Conservation (phyloP, 2,329 filamentous ascomycete species). For the Endocalyx cinctus region DNA sequence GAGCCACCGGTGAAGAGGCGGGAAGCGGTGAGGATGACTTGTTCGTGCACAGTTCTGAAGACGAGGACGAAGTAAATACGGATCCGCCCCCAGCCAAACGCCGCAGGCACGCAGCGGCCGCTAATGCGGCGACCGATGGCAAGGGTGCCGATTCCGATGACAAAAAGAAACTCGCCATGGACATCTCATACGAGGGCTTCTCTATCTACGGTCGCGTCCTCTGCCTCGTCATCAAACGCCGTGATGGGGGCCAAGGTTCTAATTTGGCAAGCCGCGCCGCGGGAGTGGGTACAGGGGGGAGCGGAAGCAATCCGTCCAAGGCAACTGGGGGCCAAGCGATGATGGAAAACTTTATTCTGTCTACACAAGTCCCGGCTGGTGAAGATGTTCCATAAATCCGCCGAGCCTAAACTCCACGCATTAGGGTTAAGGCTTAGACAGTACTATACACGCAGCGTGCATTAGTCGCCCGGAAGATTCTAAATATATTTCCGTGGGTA, state of each 20-base stretch:
- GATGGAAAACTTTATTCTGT: constrained; percentile 83
- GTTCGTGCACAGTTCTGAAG: constrained; percentile 25
- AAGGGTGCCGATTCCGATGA: constrained; percentile 80
- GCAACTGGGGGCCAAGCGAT: constrained; percentile 53
- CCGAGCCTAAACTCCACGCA: too few relatives aligned
- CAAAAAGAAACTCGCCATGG: constrained; percentile 86
- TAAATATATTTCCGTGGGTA: too few relatives aligned
- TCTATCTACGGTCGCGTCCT: constrained; percentile 91
- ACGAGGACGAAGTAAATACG: constrained; percentile 36
- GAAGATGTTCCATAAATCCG: constrained; percentile 27
- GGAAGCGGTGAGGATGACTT: constrained; percentile 28
- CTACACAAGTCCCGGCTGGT: constrained; percentile 61
- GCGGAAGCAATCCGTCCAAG: constrained; percentile 23
- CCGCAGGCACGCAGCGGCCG: constrained; percentile 31
- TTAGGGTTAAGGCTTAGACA: too few relatives aligned
- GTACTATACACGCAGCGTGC: too few relatives aligned
- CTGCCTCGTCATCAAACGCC: constrained; percentile 81
- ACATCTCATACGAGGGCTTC: constrained; percentile 90
- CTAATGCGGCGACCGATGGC: constrained; percentile 49
- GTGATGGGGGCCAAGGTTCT: constrained; percentile 51
- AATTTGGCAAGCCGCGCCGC: constrained; percentile 26
- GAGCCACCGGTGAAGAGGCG: constrained; percentile 22
- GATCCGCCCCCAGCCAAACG: constrained; percentile 43
- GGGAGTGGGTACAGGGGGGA: constrained; percentile 24
- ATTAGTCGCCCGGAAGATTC: too few relatives aligned